Base-by-base conservation (phyloP, 495 filamentous ascomycete species). In the Aspergillus diversus region DNA sequence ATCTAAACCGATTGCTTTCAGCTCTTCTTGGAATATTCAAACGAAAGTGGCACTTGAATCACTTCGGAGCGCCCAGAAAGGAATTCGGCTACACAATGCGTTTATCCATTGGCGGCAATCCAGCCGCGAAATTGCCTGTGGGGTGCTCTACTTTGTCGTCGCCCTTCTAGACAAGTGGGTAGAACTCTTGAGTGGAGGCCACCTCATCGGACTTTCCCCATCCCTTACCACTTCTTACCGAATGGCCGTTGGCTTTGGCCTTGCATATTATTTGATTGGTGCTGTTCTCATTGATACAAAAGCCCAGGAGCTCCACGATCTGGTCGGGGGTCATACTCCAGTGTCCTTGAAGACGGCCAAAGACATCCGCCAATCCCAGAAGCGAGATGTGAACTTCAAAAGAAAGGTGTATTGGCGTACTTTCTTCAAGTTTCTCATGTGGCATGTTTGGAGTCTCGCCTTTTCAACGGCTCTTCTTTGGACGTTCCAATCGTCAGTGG, bases 61-160 rank as follows among this genome's bases (percentile, higher is more conserved):
- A 33, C 71, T 87, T 54, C 76, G 75, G 35, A 79, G 79, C 57
- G 77, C 80, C 16, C 84, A 87, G 63, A 86, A 85, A 67, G 85
- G 85, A 9, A 77, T 88, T 5, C 74, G 79, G 31, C 70, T 86
- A n/a, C 85, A 88, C 72, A 87, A 83, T 66, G 79, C 84, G 5
- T 88, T 88, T 67, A 78, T 87, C 39, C 84, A 86, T 62, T 88
- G 84, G 84, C 83, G 85, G 7, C 78, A 84, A 33, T 80, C 82
- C 0, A 83, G 82, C 50, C 73, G 79, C 48, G 85, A 88, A 59
- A 77, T 88, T 15, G 83, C 84, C 31, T 86, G 82, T 57, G 82
- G 83, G 46, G 65, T 86, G 46, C 69, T 86, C 7, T 87, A 85
- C 73, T 88, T 88, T 59, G 63, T 88, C 17, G 69, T 86, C 47